phyloP scores from a whole-genome alignment of 1,139 yeast species.

The Saccharomycopsis crataegensis region DNA sequence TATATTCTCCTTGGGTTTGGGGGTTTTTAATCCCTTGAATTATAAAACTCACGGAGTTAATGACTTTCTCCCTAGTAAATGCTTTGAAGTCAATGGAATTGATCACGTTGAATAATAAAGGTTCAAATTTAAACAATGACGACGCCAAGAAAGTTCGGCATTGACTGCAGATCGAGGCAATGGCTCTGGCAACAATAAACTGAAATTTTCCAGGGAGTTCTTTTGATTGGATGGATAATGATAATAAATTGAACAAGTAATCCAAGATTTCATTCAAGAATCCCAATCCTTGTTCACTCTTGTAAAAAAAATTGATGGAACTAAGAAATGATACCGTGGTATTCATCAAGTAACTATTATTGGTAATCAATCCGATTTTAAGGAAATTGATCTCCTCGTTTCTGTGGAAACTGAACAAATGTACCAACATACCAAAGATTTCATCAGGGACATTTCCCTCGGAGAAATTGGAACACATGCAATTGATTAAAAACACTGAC shows the following conservation, averaged over 20 bases:
- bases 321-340: conserved; percentile 49
- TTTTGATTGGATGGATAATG: background rate
- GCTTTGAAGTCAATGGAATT: conserved; percentile 38
- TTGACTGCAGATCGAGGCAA: conserved; percentile 53
- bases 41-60: conserved; percentile 55
- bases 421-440: background rate
- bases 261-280: conserved; percentile 45
- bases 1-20: conserved; percentile 30
- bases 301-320: conserved; percentile 47
- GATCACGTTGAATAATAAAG: conserved; percentile 46
- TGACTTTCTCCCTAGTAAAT: conserved; percentile 52
- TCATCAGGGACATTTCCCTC: conserved; percentile 2
- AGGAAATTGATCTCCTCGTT: conserved; percentile 1
- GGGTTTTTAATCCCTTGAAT: conserved; percentile 47
- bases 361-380: conserved; percentile 8
- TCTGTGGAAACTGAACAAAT: background rate
- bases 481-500: conserved; percentile 52
- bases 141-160: conserved; percentile 42
- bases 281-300: conserved; percentile 31
- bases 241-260: conserved; percentile 36
- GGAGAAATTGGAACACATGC: conserved; percentile 23
- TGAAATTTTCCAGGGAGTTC: conserved; percentile 20
- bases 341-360: conserved; percentile 29
- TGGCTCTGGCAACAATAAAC: conserved; percentile 46
- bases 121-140: conserved; percentile 46